phyloP scores from a whole-genome alignment of 176 grass and related monocot species.

The Rhipidocladum racemiflorum region DNA sequence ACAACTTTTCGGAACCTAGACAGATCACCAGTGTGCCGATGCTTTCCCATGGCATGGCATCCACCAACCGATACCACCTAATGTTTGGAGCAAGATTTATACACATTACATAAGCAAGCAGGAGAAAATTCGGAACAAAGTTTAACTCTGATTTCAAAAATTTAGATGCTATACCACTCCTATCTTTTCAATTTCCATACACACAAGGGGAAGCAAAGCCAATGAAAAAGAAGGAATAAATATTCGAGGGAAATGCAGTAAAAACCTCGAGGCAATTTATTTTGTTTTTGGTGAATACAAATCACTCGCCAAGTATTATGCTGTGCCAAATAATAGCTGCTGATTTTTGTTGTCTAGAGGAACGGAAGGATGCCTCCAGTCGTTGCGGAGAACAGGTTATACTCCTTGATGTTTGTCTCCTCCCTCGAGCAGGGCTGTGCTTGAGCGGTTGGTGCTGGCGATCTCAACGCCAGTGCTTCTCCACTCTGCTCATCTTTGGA shows the following conservation, averaged over 20 bases:
- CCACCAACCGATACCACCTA: background rate
- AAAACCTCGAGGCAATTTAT: slow-evolving; percentile 48
- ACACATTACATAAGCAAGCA: background rate
- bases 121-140: background rate
- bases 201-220: slow-evolving; percentile 32
- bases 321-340: slow-evolving; percentile 20
- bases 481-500: slow-evolving; percentile 40
- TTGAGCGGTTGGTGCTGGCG: background rate
- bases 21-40: no score
- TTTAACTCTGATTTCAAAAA: slow-evolving; percentile 19
- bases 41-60: no score
- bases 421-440: slow-evolving; percentile 52
- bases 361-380: slow-evolving; percentile 49
- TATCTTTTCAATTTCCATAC: slow-evolving; percentile 53
- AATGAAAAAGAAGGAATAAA: slow-evolving; percentile 42
- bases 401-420: slow-evolving; percentile 69
- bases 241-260: slow-evolving; percentile 40
- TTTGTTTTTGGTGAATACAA: slow-evolving; percentile 41
- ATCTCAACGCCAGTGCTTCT: background rate
- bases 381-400: slow-evolving; percentile 74
- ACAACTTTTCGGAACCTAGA: no score
- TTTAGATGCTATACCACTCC: slow-evolving; percentile 55
- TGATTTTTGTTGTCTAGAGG: slow-evolving; percentile 36
- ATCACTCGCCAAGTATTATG: slow-evolving; percentile 35
- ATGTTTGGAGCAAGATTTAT: background rate